phyloP scores from a whole-genome alignment of 192 early-diverging fungal genomes.

The Coemansia asiatica region DNA sequence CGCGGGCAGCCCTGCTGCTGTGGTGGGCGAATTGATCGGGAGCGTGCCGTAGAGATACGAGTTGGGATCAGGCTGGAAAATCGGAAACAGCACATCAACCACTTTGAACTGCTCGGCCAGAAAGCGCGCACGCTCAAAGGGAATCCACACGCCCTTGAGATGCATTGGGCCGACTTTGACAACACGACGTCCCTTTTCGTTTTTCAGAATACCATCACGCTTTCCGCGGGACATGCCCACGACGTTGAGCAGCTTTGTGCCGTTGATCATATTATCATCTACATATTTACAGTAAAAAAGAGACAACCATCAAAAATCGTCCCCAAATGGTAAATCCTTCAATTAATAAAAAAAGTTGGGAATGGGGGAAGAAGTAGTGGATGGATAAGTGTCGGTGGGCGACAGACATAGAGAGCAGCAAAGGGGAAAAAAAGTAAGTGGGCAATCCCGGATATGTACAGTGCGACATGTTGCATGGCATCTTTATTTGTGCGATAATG shows the following conservation, averaged over 20 bases:
- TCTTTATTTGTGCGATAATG: neutral
- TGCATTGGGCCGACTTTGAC: conserved; percentile 88
- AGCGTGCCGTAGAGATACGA: conserved; percentile 62
- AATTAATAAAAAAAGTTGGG: conserved; percentile 1
- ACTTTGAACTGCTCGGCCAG: conserved; percentile 74
- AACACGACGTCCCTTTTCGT: conserved; percentile 81
- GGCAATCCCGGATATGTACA: conserved; percentile 10
- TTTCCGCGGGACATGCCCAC: conserved; percentile 86
- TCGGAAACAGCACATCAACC: conserved; percentile 68
- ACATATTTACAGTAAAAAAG: conserved; percentile 11
- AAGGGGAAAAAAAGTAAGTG: neutral
- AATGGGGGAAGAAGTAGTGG: neutral
- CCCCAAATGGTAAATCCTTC: conserved; percentile 8
- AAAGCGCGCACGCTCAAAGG: conserved; percentile 64
- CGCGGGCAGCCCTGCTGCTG: conserved; percentile 44
- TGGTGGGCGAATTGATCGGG: conserved; percentile 49
- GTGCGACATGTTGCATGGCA: conserved; percentile 1
- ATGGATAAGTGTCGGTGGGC: neutral
- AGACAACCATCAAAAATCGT: conserved; percentile 10
- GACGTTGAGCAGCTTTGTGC: conserved; percentile 84
- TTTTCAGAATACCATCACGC: conserved; percentile 82
- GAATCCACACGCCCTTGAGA: conserved; percentile 85
- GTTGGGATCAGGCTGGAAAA: conserved; percentile 73
- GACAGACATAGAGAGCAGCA: neutral
- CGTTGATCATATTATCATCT: conserved; percentile 87